A percentile compares a stretch with the other conserved stretches of the same genome.
Conservation (phyloP, 2,329 filamentous ascomycete species). For the Bertia moriformis region DNA sequence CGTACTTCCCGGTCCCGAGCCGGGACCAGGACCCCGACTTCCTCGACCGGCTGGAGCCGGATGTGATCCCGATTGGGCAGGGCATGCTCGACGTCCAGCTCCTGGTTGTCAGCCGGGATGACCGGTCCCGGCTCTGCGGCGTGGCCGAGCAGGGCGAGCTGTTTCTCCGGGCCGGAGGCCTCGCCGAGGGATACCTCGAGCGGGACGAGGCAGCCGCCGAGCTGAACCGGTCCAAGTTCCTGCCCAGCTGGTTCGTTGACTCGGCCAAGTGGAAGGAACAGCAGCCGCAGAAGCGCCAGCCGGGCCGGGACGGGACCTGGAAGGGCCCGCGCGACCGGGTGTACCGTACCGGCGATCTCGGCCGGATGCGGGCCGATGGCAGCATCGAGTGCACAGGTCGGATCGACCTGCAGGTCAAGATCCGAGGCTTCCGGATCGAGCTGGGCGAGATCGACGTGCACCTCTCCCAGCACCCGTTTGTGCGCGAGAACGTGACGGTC, state of each 20-base stretch:
- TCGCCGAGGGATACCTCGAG: constrained; percentile 68
- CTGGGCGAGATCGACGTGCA: neutral
- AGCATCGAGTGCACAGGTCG: neutral
- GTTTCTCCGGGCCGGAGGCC: constrained; percentile 65
- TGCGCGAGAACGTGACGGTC: constrained; percentile 75
- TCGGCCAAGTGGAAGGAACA: constrained; percentile 52
- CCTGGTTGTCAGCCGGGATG: constrained; percentile 62
- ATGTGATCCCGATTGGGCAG: constrained; percentile 68
- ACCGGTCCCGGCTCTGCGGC: constrained; percentile 54
- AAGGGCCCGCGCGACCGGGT: constrained; percentile 59
- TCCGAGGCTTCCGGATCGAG: constrained; percentile 2
- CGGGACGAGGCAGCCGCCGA: constrained; percentile 37
- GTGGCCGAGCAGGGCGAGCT: constrained; percentile 77
- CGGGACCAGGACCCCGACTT: constrained; percentile 40
- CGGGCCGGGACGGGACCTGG: constrained; percentile 54
- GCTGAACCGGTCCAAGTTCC: constrained; percentile 62
- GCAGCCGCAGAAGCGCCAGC: constrained; percentile 43
- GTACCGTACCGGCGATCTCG: neutral
- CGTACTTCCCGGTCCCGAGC: constrained; percentile 66
- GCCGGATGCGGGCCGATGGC: neutral
- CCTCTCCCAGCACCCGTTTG: constrained; percentile 36
- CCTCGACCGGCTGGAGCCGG: constrained; percentile 49
- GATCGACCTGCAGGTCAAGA: constrained; percentile 3
- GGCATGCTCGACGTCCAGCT: constrained; percentile 86
- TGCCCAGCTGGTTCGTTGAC: constrained; percentile 77